Evolutionary conservation across 495 filamentous ascomycete species (phyloP), one percentile per base, ranked within the genome.

Genomic region (Daldinia childiae): DNA sequence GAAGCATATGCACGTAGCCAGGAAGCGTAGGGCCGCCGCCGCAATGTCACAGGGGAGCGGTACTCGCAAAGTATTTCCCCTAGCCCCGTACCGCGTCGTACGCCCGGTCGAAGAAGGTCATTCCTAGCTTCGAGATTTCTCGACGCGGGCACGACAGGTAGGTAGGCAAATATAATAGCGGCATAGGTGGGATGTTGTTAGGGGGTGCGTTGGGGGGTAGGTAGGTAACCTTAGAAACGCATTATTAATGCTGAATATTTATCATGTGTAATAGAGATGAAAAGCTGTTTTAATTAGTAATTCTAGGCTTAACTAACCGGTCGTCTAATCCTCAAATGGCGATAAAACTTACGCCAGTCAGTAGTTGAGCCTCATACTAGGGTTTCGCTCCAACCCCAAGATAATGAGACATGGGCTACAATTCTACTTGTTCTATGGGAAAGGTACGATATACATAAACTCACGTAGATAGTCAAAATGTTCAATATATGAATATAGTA

Each of bases 51-150:
- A 11, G 43, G 43, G n/a, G n/a, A n/a, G 43, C 43, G 43, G 34
- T 36, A 48, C 43, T 48, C 43, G 43, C 43, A 48, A 48, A 48
- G 43, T 48, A 48, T 48, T 48, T 48, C 43, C 43, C 19, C 9
- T 21, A 48, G 43, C 43, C 34, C 12, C 34, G 34, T 36, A 36
- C 34, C 3, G 39, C 39, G 14, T 41, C 39, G 39, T 41, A 41
- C 39, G 14, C 43, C 43, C 43, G 7, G 43, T 48, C 43, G 17
- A 48, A 48, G 43, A 48, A 11, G 17, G n/a, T 45, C n/a, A 48
- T 48, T 48, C 19, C 43, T 11, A 21, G 43, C 43, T 48, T 48
- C 43, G 43, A 48, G 43, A 48, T 24, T 21, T 48, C 21, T 48
- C 43, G 43, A 24, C 17, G 19, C 14, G 43, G 17, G 21, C 19